Base-by-base conservation (phyloP, 352 stramenopile genomes). In the Phytophthora boehmeriae region DNA sequence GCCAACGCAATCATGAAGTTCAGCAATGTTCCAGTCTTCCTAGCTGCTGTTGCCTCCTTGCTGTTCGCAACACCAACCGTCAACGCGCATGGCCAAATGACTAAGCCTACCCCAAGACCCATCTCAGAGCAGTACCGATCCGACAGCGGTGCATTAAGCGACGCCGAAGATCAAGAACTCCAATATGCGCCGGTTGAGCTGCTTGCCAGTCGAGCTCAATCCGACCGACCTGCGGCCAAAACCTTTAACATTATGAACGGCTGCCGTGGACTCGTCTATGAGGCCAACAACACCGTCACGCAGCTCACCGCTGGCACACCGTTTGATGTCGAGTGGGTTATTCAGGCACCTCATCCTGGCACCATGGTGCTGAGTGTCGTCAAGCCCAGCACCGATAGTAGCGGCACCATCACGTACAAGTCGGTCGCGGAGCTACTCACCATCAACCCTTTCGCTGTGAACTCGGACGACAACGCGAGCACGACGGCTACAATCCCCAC, bases 161-260 rank as follows among this genome's bases (percentile, higher is more conserved):
- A 68, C 23, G 79, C 79, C 5, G 76, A 75, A 30, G 65, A 83
- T 22, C 59, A 81, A 53, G 79, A 89, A 39, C 70, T 86, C 13
- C 62, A 77, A 36, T 84, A 71, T 54, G 72, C 76, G 16, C 79
- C 79, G 0, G 66, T 89, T 5, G 72, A 89, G 55, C 78, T 83
- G 34, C 67, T 89, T 48, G 72, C 56, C 50, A 45, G 74, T 44
- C 69, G 79, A 63, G 73, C 66, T 27, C 79, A 89, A 46, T 38
- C 63, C 1, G 76, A 86, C 44, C 63, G 68, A 43, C 79, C 79
- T 0, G 61, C 61, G 4, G 69, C 68, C 9, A 52, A 66, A 17
- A 83, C 64, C n/a, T 89, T 86, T 45, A 80, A 83, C 49, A 77
- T 89, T 47, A 73, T 78, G 74, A 89, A 89, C 70, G 79, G 79